Base-by-base conservation (phyloP, 495 filamentous ascomycete genomes). In the Hypoxylon cercidicola region DNA sequence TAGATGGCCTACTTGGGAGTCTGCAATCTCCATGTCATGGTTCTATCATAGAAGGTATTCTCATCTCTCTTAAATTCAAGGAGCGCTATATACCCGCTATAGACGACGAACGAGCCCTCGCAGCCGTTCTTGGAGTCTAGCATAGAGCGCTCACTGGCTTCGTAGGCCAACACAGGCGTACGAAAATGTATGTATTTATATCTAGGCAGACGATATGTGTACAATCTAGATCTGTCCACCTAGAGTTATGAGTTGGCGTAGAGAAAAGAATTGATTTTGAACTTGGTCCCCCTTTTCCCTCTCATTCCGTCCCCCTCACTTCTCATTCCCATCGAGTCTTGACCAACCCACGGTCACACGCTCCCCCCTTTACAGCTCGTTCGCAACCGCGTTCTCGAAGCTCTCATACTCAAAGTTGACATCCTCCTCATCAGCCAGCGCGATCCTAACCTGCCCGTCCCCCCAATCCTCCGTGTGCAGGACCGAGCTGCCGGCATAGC, bases 51-150 rank as follows among this genome's bases (percentile, higher is more conserved):
- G 49, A 52, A 55, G 64, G 44, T 46, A 55, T 64, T 68, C 65
- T 64, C 65, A 62, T 63, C 65, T 68, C 64, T 47, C 13, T 63
- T 64, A 64, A 55, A 68, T 63, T 35, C 21, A 45, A 45, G 43
- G 49, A 54, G 44, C 43, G 30, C 11, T 41, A 4, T 60, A 56
- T 63, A 60, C 51, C 55, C 60, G 18, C 51, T 50, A 45, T 59
- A 54, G 53, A 62, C 6, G n/a, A 51, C 13, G 11, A 37, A 13
- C 20, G 37, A 2, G 2, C 32, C 6, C 30, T 10, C 1, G 13
- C 44, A 4, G 10, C 21, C 11, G 21, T 15, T 21, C 5, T 51
- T 20, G 25, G 12, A 16, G 2, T 40, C 13, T 15, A 4, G 10
- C 1, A 15, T 40, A n/a, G 12, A 40, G 37, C 11, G 13, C 15